Percentiles rank a stretch among this genome's conserved stretches.
phyloP scores from a whole-genome alignment of 2,329 filamentous ascomycete genomes.

The Diaporthe capsici region DNA sequence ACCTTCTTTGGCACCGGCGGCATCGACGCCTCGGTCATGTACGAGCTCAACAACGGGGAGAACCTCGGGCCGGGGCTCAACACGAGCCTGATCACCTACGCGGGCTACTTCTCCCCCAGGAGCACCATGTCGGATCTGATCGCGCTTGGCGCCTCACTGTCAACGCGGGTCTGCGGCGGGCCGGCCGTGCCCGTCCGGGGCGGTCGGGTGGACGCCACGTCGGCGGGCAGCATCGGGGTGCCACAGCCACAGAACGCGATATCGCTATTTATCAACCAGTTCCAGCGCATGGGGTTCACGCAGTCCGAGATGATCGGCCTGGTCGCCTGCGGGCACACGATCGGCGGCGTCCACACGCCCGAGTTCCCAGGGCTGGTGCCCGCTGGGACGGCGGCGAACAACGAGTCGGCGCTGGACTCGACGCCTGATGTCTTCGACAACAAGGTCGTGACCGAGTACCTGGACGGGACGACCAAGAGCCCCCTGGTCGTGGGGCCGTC shows the following conservation, averaged over 20 bases:
- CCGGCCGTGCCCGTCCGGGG: conserved; percentile 66
- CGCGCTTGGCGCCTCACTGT: conserved; percentile 69
- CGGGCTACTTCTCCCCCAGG: conserved; percentile 64
- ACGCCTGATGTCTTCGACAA: conserved; percentile 67
- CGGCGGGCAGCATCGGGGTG: conserved; percentile 62
- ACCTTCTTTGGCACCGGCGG: conserved; percentile 64
- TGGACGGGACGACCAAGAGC: conserved; percentile 66
- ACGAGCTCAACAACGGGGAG: conserved; percentile 68
- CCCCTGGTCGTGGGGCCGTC: conserved; percentile 68
- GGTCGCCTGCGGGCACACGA: conserved; percentile 72
- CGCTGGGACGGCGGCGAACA: conserved; percentile 57
- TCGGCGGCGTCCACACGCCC: conserved; percentile 70
- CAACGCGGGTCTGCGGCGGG: conserved; percentile 72
- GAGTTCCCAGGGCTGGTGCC: conserved; percentile 69
- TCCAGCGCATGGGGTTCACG: conserved; percentile 70
- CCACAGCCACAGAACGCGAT: conserved; percentile 70
- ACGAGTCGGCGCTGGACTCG: conserved; percentile 62
- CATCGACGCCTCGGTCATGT: conserved; percentile 72
- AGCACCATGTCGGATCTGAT: conserved; percentile 71
- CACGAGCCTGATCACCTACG: conserved; percentile 67
- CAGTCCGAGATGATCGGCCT: conserved; percentile 71
- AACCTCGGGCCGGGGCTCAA: conserved; percentile 70
- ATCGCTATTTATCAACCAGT: conserved; percentile 67
- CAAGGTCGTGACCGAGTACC: conserved; percentile 69
- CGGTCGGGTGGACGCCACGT: conserved; percentile 68